Percentiles rank a stretch among this genome's conserved stretches.
phyloP scores from a whole-genome alignment of 768 basidiomycete species.

The Clitopilus passeckerianus region DNA sequence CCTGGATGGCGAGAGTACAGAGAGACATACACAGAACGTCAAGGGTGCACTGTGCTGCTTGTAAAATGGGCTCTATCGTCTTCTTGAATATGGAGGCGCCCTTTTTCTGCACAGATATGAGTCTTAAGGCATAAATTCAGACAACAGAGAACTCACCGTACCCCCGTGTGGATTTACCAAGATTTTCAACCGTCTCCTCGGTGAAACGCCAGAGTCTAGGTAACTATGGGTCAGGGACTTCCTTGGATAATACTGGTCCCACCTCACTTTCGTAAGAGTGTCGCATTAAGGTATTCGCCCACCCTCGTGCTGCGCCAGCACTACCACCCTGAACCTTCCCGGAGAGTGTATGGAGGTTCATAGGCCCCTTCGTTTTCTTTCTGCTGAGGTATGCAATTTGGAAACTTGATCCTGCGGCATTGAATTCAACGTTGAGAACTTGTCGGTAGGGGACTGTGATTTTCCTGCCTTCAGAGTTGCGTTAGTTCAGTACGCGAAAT shows the following conservation, averaged over 20 bases:
- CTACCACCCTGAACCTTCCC: conserved; percentile 35
- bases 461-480: conserved; percentile 11
- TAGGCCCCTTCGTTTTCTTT: conserved; percentile 31
- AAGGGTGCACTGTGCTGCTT: conserved; percentile 56
- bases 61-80: conserved; percentile 68
- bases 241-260: background rate
- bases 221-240: background rate
- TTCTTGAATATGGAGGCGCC: conserved; percentile 46
- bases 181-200: conserved; percentile 53
- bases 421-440: conserved; percentile 48
- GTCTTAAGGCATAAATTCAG: conserved; percentile 1
- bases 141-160: conserved; percentile 38
- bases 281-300: conserved; percentile 51
- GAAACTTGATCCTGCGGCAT: conserved; percentile 25
- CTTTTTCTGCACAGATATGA: conserved; percentile 46
- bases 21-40: conserved; percentile 55
- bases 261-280: conserved; percentile 60
- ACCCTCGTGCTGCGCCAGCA: conserved; percentile 32
- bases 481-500: background rate
- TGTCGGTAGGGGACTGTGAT: conserved; percentile 37
- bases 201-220: conserved; percentile 43
- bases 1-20: background rate
- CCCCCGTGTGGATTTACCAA: conserved; percentile 81
- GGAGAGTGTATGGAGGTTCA: conserved; percentile 35
- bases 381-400: conserved; percentile 49